Base-by-base conservation (phyloP, 2,329 filamentous ascomycete genomes). In the Madurella mycetomatis region DNA sequence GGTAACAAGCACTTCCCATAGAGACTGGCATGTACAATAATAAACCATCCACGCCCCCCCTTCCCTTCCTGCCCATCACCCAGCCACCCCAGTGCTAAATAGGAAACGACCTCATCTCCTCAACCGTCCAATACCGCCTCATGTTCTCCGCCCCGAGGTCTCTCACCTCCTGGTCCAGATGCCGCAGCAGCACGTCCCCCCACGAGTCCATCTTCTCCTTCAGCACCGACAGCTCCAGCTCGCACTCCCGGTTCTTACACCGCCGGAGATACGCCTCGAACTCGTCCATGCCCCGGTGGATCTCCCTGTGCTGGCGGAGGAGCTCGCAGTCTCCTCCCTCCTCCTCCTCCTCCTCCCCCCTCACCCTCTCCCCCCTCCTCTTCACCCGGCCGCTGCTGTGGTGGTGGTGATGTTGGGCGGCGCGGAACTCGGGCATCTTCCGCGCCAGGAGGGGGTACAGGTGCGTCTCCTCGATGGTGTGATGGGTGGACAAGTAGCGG, bases 81-180 rank as follows among this genome's bases (percentile, higher is more conserved):
- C 25, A 7, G 25, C 25, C 25, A n/a, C 25, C 25, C 25, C 7
- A 7, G 25, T 7, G 3, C 25, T 68, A 91, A 74, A 91, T 89
- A 1, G 82, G 84, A 73, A 94, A 78, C 49, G 73, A 71, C 68
- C 71, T 75, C 70, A 96, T 85, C 76, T 96, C 91, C 45, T 88
- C 83, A 56, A 84, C 62, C 0, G 77, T 87, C 88, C 89, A 96
- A 70, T 88, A 91, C 70, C 77, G 83, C 62, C 89, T 79, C 91
- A 96, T 95, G 68, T 92, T 95, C 69, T 94, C 88, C 43, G 90
- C 90, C 2, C 86, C 82, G 32, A 96, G 70, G 61, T 87, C 81
- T 69, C 77, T 74, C 8, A 96, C 90, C 76, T 96, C 91, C 63
- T 92, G 85, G 64, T 94, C 88, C 56, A 96, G 73, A 76, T 96